These are phyloP conservation scores for Fusarium sp. DNA, from an alignment of 2,329 filamentous ascomycete genomes.

Conservation along the genomic window DNA sequence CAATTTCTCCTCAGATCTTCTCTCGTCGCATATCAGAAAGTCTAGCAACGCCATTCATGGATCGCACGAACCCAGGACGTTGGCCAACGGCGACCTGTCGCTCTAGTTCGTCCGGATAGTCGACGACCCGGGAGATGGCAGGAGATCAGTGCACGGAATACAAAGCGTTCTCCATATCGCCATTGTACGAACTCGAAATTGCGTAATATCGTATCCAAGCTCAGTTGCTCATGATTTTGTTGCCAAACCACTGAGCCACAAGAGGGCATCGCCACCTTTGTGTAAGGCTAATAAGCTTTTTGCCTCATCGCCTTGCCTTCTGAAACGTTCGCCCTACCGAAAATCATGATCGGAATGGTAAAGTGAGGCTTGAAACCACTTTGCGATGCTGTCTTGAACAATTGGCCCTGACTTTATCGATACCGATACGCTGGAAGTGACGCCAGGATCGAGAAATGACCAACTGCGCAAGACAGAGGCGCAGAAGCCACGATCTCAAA, in stretches of 20 bases:
- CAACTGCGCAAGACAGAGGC: constrained; percentile 15
- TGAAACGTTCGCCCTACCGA: constrained; percentile 23
- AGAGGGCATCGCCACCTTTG: constrained; percentile 3
- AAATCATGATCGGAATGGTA: constrained; percentile 11
- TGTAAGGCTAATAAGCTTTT: constrained; percentile 9
- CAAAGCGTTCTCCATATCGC: constrained; percentile 10
- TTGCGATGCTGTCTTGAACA: constrained; percentile 9
- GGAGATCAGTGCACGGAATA: constrained; percentile 11
- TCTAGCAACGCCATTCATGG: constrained; percentile 12
- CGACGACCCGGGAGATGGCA: constrained; percentile 14
- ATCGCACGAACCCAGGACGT: constrained; percentile 18
- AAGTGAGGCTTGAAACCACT: constrained; percentile 19
- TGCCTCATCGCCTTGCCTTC: constrained; percentile 18
- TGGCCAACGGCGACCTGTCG: constrained; percentile 4
- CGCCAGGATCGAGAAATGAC: constrained; percentile 30
- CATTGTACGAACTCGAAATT: constrained; percentile 8
- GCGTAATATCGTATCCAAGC: constrained; percentile 3
- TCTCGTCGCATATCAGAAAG: constrained; percentile 42
- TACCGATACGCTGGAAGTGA: constrained; percentile 13
- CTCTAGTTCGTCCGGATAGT: constrained; percentile 28
- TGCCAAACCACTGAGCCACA: constrained; percentile 4
- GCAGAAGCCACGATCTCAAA: constrained; percentile 33
- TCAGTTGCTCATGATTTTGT: neutral
- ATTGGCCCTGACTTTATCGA: constrained; percentile 28
- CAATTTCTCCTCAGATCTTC: constrained; percentile 5